Evolutionary conservation across 2,329 filamentous ascomycete genomes (phyloP), one percentile per base, ranked within the genome.

Genomic region (Diaporthe citrichinensis): DNA sequence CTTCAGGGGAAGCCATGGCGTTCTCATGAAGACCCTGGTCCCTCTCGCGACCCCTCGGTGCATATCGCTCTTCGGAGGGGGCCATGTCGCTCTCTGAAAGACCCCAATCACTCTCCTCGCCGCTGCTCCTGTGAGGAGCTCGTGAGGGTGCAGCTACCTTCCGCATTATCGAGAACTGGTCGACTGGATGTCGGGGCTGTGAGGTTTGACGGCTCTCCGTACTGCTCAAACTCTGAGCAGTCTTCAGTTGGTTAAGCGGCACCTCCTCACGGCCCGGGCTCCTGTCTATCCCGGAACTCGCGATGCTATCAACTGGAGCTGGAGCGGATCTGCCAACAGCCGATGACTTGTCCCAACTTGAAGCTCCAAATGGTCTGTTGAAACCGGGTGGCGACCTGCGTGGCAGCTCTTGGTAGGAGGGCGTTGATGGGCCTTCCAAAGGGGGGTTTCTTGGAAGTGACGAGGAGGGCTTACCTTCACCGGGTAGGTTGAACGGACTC

Each of bases 401-500:
- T 72, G 31, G 71, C 28, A 25, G n/a, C 31, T 28, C 15, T 31
- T 25, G 14, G 55, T 20, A 23, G 23, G 62, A 23, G 20, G 34
- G 41, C 53, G 14, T 41, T 20, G 73, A n/a, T 17, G 57, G 7
- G 31, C 23, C 4, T 15, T 17, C 46, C 39, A 8, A 4, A 9
- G 53, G 17, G 6, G 36, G 17, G 3, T 14, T 39, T 51, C 14
- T 25, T 25, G 62, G 25, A 9, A n/a, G 44, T n/a, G 34, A 55
- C 44, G 73, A 41, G n/a, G 57, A 25, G 23, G 49, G 14, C 44
- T 25, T 53, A 10, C n/a, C 39, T 4, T 57, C 46, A 12, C 39
- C 31, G n/a, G 76, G 73, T 46, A 77, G 17, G 25, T 75, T 75
- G 69, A 77, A 77, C 3, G 76, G 76, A 17, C 76, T 77, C 61